Evolutionary conservation across 371 early-diverging fungal genomes (phyloP), one percentile per base, ranked within the genome.

Genomic region (Dentiscutata heterogama): DNA sequence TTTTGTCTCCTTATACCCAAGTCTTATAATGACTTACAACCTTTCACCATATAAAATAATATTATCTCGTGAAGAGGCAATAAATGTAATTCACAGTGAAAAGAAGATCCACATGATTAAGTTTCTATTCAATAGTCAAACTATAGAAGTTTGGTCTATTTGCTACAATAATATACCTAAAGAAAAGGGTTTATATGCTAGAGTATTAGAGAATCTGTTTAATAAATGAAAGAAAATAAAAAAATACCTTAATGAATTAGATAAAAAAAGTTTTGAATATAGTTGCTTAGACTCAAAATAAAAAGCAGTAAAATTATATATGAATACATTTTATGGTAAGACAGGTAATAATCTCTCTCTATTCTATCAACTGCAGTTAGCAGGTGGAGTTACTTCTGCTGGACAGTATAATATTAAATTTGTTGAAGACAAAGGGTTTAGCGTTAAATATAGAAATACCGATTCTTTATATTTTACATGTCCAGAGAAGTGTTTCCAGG

Each of bases 1-100:
- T 61, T 78, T 78, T 78, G 78, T 51, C 8, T 64, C 78, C 8
- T 13, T 78, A 61, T 78, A 78, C 39, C 50, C 78, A 5, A 78
- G 78, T 10, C 78, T 78, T 64, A 78, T 78, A 5, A 78, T 78
- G 51, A 25, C 78, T 22, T 78, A 78, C 27, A 78, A 78, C 27
- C 65, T 78, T 31, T 76, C 61, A n/a, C 61, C 61, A 39, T 4
- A 58, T 31, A 61, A 29, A 61, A 76, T 61, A 11, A n/a, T 51
- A 51, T 51, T 51, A 51, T 51, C 51, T 14, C 14, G 51, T 35
- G 76, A 60, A 58, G 76, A 76, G 56, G 61, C 61, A 11, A 39
- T n/a, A 16, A 56, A n/a, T 60, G 2, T 61, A 76, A 18, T 20
- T 56, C 25, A 20, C 7, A 39, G 8, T 75, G 7, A 14, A 29